Base-by-base conservation (phyloP, 2,329 filamentous ascomycete genomes). In the Trichothecium roseum region DNA sequence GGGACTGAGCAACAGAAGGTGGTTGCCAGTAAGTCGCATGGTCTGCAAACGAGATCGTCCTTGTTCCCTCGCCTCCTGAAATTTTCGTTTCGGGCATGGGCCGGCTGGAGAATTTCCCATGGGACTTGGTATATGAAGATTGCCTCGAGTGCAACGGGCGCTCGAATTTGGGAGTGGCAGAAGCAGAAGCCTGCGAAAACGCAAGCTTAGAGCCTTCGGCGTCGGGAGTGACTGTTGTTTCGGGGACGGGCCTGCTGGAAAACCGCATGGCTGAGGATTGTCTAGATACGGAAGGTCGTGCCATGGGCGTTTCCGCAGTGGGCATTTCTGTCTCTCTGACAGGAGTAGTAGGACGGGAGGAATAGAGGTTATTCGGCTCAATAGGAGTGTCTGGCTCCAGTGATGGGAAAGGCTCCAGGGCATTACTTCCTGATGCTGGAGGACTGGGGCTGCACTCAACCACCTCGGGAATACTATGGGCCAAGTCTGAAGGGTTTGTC, bases 201-300 rank as follows among this genome's bases (percentile, higher is more conserved):
- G 83, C 84, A 42, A 93, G 87, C 27, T 50, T 57, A 1, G 72
- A 63, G 1, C 48, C 49, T 1, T 71, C 74, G 38, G 81, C 82
- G 40, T 82, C 74, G 1, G 66, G 63, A 3, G 74, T 73, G 16
- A 86, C 69, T 40, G 68, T 72, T 2, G 83, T 79, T 43, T 81
- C 74, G 0, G 84, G 84, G 1, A 84, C 75, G 0, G 83, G 76
- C 5, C 74, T 76, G 34, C 81, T 87, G 1, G 78, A 81, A 53
- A 89, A 89, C 27, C 74, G 74, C 30, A 72, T 60, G 2, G 69
- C 49, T 1, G 63, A 76, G 16, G 69, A 63, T 36, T 74, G 67
- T 5, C 69, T 60, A 2, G 71, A 70, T 8, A 72, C 55, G 12
- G 57, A 55, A 6, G 72, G 73, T 20, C 66, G 63, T 34, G 43